phyloP scores from a whole-genome alignment of 192 early-diverging fungal genomes.

The Piromyces finnis region DNA sequence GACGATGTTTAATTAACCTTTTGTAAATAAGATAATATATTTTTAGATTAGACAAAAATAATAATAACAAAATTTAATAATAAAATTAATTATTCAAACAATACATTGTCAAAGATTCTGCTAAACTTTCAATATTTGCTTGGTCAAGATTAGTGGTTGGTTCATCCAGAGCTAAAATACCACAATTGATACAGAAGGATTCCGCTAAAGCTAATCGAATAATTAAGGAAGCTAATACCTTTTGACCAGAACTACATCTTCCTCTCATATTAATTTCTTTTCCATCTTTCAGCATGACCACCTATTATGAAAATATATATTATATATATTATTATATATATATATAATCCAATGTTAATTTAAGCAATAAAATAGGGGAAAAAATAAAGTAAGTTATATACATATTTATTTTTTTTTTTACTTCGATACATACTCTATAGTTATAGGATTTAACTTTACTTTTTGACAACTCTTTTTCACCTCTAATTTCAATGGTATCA shows the following conservation, averaged over 20 bases:
- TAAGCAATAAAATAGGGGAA: too few species aligned
- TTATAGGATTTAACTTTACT: conserved; percentile 58
- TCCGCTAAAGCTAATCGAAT: conserved; percentile 92
- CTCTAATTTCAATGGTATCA: conserved; percentile 87
- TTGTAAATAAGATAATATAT: conserved; percentile 1
- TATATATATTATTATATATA: not conserved
- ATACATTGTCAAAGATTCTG: conserved; percentile 56
- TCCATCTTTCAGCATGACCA: conserved; percentile 82
- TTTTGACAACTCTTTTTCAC: conserved; percentile 55
- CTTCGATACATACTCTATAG: conserved; percentile 54
- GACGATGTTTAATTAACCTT: conserved; percentile 65
- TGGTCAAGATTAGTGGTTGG: conserved; percentile 93
- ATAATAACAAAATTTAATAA: not conserved
- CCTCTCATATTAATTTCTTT: conserved; percentile 83
- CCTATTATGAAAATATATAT: conserved; percentile 11
- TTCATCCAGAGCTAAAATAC: conserved; percentile 87
- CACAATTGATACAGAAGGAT: conserved; percentile 80
- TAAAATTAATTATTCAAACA: too few species aligned
- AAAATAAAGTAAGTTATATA: too few species aligned
- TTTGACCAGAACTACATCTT: conserved; percentile 90
- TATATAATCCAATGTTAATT: too few species aligned
- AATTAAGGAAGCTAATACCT: conserved; percentile 87
- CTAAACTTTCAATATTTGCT: conserved; percentile 71
- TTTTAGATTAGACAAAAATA: not conserved
- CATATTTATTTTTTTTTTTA: too few species aligned